Evolutionary conservation across 306 rosid species (phyloP).

Genomic region (Quercus mongolica): DNA sequence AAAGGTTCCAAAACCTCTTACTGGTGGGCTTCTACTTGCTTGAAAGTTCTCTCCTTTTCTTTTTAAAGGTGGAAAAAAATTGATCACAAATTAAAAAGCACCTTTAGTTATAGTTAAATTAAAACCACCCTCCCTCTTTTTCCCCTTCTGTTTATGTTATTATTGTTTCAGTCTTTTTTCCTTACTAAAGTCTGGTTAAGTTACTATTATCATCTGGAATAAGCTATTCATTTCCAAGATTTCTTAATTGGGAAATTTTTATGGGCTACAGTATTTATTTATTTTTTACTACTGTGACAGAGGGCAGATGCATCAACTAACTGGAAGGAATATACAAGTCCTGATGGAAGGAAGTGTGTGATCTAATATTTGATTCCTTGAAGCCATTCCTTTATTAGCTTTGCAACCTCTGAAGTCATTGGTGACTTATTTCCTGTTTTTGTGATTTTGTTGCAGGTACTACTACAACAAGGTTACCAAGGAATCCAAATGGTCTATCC

Average conservation of each 20-base stretch:
- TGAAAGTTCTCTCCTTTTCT: not conserved
- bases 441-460: slow-evolving; percentile 60
- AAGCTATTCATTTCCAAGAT: slow-evolving; percentile 12
- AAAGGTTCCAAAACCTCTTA: not conserved
- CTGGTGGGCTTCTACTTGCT: not conserved
- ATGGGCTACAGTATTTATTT: slow-evolving; percentile 27
- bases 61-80: not conserved
- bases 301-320: slow-evolving; percentile 92
- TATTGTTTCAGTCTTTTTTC: slow-evolving; percentile 9
- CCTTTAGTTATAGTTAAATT: not conserved
- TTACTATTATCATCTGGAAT: slow-evolving; percentile 4
- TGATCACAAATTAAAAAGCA: not conserved
- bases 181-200: slow-evolving; percentile 8
- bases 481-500: slow-evolving; percentile 89
- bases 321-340: slow-evolving; percentile 90
- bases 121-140: not conserved
- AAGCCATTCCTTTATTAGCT: not conserved
- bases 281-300: slow-evolving; percentile 48
- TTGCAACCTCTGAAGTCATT: slow-evolving; percentile 14
- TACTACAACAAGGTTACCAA: slow-evolving; percentile 74
- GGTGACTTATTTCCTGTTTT: slow-evolving; percentile 12
- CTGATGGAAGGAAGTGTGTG: slow-evolving; percentile 86
- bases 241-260: slow-evolving; percentile 16
- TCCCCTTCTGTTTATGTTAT: not conserved
- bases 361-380: slow-evolving; percentile 16